Base-by-base conservation (phyloP, 352 stramenopile genomes). In the Phytophthora sp. region DNA sequence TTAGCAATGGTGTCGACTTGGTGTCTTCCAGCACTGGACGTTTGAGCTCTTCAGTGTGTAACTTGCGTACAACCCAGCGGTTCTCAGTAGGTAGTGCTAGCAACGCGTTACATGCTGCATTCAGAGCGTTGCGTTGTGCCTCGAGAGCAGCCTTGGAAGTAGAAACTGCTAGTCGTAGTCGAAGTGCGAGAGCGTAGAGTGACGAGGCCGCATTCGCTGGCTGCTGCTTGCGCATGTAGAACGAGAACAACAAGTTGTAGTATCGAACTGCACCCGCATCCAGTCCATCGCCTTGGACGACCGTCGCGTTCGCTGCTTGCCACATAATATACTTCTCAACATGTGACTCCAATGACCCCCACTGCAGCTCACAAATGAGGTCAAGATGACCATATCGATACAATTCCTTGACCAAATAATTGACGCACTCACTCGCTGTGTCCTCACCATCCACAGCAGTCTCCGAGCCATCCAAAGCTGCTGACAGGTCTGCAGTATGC, bases 291-390 rank as follows among this genome's bases (percentile, higher is more conserved):
- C 65, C 39, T 18, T 65, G 42, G 51, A 76, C n/a, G 63, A 91
- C 79, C 23, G 80, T 86, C 4, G 79, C 81, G 42, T 93, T 88
- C 1, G 85, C 81, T 2, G 85, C 82, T 50, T 91, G 80, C 85
- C 85, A 93, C 31, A 89, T 61, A 20, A 93, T 72, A 16, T 91
- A 80, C 57, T 82, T 82, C 53, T 93, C 85, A 4, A 93, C 83
- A 33, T 90, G 72, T 1, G 57, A 50, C 54, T 89, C 82, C 7
- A 91, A 57, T 0, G 72, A 51, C 8, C 77, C 80, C 85, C 85
- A 93, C 60, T 90, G 81, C 26, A 93, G 70, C 20, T 93, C 82
- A 45, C 85, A 90, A 13, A 93, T 78, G 20, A 91, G 57, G 36
- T 91, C 85, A 39, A 90, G 46, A 18, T 84, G 82, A 2, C 81